Evolutionary conservation across 2,329 filamentous ascomycete species (phyloP).

Genomic region (Pseudogymnoascus sp.): DNA sequence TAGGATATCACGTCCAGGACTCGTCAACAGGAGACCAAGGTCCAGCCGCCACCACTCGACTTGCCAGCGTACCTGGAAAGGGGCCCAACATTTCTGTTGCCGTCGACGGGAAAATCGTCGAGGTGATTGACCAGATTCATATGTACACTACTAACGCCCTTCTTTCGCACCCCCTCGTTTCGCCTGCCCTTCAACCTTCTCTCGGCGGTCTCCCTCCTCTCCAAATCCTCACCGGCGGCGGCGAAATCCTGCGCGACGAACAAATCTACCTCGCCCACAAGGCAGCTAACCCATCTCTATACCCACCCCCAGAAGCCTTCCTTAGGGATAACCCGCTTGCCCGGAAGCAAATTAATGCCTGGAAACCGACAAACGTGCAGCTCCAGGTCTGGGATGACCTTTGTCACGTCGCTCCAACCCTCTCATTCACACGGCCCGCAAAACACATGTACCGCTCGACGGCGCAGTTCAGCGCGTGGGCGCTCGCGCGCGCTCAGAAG

Average conservation of each 20-base stretch:
- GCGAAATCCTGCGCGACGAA: constrained; percentile 84
- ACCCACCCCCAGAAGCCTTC: constrained; percentile 59
- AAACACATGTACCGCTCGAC: constrained; percentile 94
- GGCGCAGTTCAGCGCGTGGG: constrained; percentile 91
- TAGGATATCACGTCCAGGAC: constrained; percentile 29
- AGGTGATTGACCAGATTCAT: constrained; percentile 89
- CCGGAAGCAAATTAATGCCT: constrained; percentile 48
- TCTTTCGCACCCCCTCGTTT: constrained; percentile 80
- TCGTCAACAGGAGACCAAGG: constrained; percentile 22
- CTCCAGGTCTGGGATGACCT: constrained; percentile 94
- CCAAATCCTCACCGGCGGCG: constrained; percentile 79
- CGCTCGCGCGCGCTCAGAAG: constrained; percentile 73
- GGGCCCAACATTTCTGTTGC: constrained; percentile 51
- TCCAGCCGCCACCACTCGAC: constrained; percentile 16
- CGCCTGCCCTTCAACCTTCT: constrained; percentile 78
- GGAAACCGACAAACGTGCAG: constrained; percentile 82
- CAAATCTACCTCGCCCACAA: constrained; percentile 95
- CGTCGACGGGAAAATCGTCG: constrained; percentile 63
- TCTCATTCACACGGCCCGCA: constrained; percentile 93
- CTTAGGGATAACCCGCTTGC: constrained; percentile 57
- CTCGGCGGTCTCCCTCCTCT: constrained; percentile 85
- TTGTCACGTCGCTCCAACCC: constrained; percentile 83
- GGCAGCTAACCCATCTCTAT: constrained; percentile 73
- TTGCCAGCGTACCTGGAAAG: constrained; percentile 27
- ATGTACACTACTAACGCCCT: constrained; percentile 78